Evolutionary conservation across 441 rosid species (phyloP).

Genomic region (Omphalea diandra): DNA sequence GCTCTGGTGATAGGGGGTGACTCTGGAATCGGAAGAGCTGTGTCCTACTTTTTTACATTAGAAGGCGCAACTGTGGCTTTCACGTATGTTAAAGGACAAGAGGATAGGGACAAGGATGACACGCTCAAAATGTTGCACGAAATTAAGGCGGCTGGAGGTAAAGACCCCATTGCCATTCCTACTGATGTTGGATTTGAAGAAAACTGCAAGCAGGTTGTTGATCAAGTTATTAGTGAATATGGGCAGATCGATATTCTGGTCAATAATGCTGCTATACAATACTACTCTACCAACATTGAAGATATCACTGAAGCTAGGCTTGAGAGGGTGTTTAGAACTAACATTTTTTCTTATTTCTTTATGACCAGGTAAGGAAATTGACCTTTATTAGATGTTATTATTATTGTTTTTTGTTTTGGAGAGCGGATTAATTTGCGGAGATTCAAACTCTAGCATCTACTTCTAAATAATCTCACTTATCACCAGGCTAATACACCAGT

Average conservation of each 20-base stretch:
- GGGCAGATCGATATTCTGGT: slow-evolving; percentile 50
- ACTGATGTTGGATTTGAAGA: slow-evolving; percentile 62
- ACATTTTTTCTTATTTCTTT: slow-evolving; percentile 47
- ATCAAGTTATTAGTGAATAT: slow-evolving; percentile 42
- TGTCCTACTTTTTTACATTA: slow-evolving; percentile 40
- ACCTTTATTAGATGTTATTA: too few species aligned
- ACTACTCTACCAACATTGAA: slow-evolving; percentile 32
- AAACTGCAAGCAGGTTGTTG: slow-evolving; percentile 53
- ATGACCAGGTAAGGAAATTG: slow-evolving; percentile 29
- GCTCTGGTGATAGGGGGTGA: slow-evolving; percentile 70
- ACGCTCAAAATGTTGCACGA: slow-evolving; percentile 41
- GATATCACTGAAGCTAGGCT: slow-evolving; percentile 49
- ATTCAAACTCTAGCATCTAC: too few species aligned
- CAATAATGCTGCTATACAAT: slow-evolving; percentile 46
- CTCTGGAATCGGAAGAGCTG: slow-evolving; percentile 69
- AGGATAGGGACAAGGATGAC: slow-evolving; percentile 45
- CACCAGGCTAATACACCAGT: too few species aligned
- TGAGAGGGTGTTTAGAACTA: slow-evolving; percentile 47
- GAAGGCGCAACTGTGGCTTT: slow-evolving; percentile 81
- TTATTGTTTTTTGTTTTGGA: too few species aligned
- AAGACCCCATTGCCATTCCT: slow-evolving; percentile 53
- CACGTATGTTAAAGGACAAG: slow-evolving; percentile 50
- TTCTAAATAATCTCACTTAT: too few species aligned
- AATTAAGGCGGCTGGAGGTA: slow-evolving; percentile 39
- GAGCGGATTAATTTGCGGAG: too few species aligned